A percentile compares a stretch with the other conserved stretches of the same genome.
phyloP scores from a whole-genome alignment of 805 yeast species.

The Barnettozyma vustinii region DNA sequence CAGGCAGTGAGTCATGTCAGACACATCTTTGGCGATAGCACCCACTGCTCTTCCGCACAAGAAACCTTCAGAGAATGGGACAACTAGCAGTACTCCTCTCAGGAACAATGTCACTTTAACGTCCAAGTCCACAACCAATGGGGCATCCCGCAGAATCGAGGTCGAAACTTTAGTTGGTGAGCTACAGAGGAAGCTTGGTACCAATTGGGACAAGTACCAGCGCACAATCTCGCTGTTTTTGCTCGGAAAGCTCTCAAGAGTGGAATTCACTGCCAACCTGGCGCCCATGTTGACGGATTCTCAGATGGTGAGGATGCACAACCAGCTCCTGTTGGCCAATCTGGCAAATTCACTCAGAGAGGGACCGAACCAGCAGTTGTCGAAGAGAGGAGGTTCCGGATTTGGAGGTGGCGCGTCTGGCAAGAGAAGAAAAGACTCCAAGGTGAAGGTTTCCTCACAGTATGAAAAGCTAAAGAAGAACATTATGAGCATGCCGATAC shows the following conservation, averaged over 20 bases:
- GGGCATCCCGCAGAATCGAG: conserved; percentile 39
- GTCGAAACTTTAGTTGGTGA: conserved; percentile 65
- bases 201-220: conserved; percentile 78
- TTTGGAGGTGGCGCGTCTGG: conserved; percentile 43
- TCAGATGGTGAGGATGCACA: conserved; percentile 55
- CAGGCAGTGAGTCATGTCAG: not conserved
- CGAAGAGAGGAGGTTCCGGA: conserved; percentile 32
- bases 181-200: conserved; percentile 68
- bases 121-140: not conserved
- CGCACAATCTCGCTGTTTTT: conserved; percentile 70
- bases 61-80: not conserved
- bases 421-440: conserved; percentile 42
- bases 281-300: conserved; percentile 41
- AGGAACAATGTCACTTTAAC: not conserved
- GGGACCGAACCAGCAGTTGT: conserved; percentile 45
- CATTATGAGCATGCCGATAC: conserved; percentile 76
- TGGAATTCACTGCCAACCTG: conserved; percentile 60
- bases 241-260: conserved; percentile 71
- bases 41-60: not conserved
- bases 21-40: not conserved
- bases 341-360: conserved; percentile 81
- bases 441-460: conserved; percentile 58
- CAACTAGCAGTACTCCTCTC: not conserved
- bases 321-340: conserved; percentile 73
- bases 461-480: conserved; percentile 79